phyloP scores from a whole-genome alignment of 768 basidiomycete genomes.

The Pholiota conissans region DNA sequence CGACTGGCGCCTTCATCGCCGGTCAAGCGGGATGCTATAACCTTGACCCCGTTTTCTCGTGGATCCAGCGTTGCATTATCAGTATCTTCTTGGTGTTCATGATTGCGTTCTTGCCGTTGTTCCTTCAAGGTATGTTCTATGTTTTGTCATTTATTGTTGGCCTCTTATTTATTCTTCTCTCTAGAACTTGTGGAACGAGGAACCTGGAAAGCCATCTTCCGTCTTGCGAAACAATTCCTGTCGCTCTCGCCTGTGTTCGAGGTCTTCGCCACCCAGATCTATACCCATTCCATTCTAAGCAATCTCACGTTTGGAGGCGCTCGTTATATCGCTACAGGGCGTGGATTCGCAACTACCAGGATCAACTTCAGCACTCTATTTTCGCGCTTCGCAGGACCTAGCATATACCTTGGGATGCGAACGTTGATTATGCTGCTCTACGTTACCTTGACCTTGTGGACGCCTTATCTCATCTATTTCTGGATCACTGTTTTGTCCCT shows the following conservation, averaged over 20 bases:
- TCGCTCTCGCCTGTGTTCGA: conserved; percentile 96
- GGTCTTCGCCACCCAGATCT: conserved; percentile 97
- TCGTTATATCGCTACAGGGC: conserved; percentile 97
- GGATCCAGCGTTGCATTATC: conserved; percentile 96
- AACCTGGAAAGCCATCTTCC: conserved; percentile 86
- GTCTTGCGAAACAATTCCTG: conserved; percentile 90
- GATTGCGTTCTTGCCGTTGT: conserved; percentile 93
- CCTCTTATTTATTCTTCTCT: conserved; percentile 9
- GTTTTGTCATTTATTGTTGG: background rate
- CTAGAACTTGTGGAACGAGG: conserved; percentile 95
- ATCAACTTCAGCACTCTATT: conserved; percentile 94
- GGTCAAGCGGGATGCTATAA: conserved; percentile 92
- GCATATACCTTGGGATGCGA: conserved; percentile 96
- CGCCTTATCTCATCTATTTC: conserved; percentile 93
- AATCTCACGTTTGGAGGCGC: conserved; percentile 98
- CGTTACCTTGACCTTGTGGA: conserved; percentile 90
- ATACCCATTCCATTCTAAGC: conserved; percentile 95
- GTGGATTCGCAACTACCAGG: conserved; percentile 96
- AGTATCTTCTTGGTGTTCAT: conserved; percentile 98
- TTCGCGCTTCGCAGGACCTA: conserved; percentile 98
- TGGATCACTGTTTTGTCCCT: conserved; percentile 94
- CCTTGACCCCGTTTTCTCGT: conserved; percentile 87
- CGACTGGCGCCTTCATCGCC: conserved; percentile 68
- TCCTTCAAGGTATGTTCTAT: conserved; percentile 77
- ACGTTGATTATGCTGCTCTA: conserved; percentile 92